These are phyloP conservation scores for Entophlyctis luteolus DNA, from an alignment of 192 early-diverging fungal species.

Conservation along the genomic window DNA sequence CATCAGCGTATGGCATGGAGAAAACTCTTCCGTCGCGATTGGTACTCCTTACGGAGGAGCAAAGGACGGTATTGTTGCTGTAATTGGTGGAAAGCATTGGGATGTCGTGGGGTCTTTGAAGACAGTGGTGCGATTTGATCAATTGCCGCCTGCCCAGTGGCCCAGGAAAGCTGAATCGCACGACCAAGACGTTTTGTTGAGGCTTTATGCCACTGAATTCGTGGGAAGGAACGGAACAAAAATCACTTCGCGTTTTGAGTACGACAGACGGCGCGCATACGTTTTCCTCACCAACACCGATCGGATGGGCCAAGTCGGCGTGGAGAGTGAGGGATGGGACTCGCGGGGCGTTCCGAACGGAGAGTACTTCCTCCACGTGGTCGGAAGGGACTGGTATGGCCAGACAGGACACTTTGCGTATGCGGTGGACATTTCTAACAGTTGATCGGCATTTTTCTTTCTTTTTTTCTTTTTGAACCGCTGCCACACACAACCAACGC, in stretches of 20 bases:
- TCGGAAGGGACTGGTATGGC: conserved; percentile 11
- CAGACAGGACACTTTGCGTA: neutral
- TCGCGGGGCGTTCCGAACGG: neutral
- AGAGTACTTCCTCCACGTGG: conserved; percentile 7
- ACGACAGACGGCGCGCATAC: neutral
- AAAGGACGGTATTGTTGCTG: too few relatives aligned
- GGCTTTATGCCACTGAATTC: neutral
- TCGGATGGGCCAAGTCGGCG: neutral
- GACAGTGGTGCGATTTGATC: neutral
- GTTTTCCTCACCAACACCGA: neutral
- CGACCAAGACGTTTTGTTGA: neutral
- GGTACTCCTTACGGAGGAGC: too few relatives aligned
- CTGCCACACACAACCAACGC: neutral
- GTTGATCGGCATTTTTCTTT: neutral
- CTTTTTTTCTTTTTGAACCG: conserved; percentile 11
- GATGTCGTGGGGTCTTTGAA: neutral
- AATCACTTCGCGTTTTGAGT: neutral
- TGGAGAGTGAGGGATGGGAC: conserved; percentile 9
- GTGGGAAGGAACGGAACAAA: neutral
- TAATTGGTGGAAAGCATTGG: too few relatives aligned
- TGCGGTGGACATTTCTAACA: neutral
- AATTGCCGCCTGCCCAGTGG: conserved; percentile 6
- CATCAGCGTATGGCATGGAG: neutral
- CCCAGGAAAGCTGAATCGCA: neutral
- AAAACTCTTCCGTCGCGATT: too few relatives aligned